phyloP scores from a whole-genome alignment of 768 basidiomycete genomes.

The Boletus edulis region DNA sequence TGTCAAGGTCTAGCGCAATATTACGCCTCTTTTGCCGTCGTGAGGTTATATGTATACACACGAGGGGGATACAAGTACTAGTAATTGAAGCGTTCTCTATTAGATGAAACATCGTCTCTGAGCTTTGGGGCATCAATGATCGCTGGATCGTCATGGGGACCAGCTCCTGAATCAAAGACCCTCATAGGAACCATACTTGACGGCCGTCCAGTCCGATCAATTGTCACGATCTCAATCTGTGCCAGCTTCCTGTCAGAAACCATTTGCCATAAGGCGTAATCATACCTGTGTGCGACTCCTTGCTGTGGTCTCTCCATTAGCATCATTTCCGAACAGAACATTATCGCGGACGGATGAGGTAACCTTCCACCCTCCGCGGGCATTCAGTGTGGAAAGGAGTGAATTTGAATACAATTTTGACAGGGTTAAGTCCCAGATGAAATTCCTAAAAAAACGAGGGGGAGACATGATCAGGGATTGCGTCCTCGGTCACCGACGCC shows the following conservation, averaged over 20 bases:
- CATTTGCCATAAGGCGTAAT: too few species aligned
- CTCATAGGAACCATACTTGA: background rate
- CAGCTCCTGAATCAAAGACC: background rate
- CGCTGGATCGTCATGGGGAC: background rate
- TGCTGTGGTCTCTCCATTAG: background rate
- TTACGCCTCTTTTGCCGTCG: too few species aligned
- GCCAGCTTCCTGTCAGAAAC: background rate
- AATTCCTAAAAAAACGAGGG: constrained; percentile 7
- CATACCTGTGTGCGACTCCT: constrained; percentile 8
- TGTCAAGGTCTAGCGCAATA: too few species aligned
- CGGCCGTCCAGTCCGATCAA: background rate
- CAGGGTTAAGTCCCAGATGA: constrained; percentile 25
- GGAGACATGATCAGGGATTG: background rate
- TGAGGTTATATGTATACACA: too few species aligned
- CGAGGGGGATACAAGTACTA: too few species aligned
- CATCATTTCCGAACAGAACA: constrained; percentile 8
- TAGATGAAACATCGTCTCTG: too few species aligned
- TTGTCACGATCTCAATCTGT: background rate
- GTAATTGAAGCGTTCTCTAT: too few species aligned
- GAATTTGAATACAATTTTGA: constrained; percentile 29
- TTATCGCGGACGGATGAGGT: background rate
- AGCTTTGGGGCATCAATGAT: too few species aligned
- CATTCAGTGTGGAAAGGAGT: constrained; percentile 20
- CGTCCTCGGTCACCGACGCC: background rate
- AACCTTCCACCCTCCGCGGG: constrained; percentile 25